Conservation (phyloP, 352 stramenopile species). For the Pythium rhizo-oryzae region DNA sequence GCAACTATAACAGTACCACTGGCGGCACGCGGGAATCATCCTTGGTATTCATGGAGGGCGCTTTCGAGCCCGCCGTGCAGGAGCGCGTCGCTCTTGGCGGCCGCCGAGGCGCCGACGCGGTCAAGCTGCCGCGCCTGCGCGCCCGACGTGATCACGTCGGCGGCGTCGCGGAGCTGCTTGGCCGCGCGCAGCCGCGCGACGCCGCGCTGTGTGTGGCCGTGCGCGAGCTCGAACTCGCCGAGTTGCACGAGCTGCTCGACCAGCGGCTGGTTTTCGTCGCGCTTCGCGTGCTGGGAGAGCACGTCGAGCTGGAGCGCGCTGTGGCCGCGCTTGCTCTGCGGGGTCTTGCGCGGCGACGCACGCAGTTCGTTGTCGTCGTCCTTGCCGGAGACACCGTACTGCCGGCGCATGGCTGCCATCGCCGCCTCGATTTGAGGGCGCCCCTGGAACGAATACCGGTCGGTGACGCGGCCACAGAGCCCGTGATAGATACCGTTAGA, state of each 20-base stretch:
- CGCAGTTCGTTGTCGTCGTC: neutral
- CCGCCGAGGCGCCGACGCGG: conserved; percentile 44
- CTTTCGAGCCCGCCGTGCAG: conserved; percentile 50
- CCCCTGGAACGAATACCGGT: conserved; percentile 8
- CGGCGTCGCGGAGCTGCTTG: conserved; percentile 48
- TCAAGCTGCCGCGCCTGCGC: conserved; percentile 58
- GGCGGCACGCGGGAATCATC: neutral
- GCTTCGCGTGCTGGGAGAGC: conserved; percentile 33
- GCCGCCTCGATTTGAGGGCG: conserved; percentile 45
- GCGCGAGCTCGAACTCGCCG: conserved; percentile 55
- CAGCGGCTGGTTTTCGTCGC: conserved; percentile 56
- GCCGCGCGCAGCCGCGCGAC: conserved; percentile 61
- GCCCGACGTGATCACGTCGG: conserved; percentile 54
- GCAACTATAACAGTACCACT: neutral
- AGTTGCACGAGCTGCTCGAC: conserved; percentile 63
- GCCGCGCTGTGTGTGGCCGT: conserved; percentile 52
- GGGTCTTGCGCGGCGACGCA: too few relatives aligned
- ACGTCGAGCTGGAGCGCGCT: conserved; percentile 36
- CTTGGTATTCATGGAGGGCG: conserved; percentile 56
- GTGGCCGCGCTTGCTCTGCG: neutral
- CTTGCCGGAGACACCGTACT: conserved; percentile 30
- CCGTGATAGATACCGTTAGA: neutral
- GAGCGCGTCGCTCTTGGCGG: conserved; percentile 64
- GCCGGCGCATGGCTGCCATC: conserved; percentile 38
- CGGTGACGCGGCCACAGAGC: neutral